Conservation (phyloP, 306 rosid genomes). For the Spatholobus suberectus region DNA sequence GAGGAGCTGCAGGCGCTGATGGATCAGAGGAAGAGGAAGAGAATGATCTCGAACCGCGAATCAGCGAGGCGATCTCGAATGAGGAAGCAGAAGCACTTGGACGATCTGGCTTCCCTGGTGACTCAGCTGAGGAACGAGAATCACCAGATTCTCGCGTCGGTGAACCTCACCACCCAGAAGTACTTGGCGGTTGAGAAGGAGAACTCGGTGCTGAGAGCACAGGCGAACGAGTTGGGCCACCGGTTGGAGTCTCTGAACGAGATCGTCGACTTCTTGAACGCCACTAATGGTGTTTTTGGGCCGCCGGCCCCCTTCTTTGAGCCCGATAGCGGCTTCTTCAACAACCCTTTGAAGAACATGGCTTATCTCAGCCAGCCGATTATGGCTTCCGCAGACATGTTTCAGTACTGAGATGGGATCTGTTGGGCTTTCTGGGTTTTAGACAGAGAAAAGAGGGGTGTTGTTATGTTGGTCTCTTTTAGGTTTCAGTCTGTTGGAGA, state of each 20-base stretch:
- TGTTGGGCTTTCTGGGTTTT: background rate
- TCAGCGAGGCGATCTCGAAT: conserved; percentile 85
- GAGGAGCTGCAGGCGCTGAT: conserved; percentile 59
- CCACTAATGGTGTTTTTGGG: conserved; percentile 44
- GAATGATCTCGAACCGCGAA: conserved; percentile 91
- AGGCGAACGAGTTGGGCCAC: conserved; percentile 64
- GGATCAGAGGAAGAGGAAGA: conserved; percentile 85
- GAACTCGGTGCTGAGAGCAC: conserved; percentile 83
- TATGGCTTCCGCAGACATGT: conserved; percentile 65
- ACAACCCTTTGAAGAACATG: conserved; percentile 54
- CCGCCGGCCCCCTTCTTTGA: conserved; percentile 42
- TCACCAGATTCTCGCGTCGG: conserved; percentile 58
- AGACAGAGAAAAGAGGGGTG: conserved; percentile 1
- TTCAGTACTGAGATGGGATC: conserved; percentile 50
- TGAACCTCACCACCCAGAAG: conserved; percentile 63
- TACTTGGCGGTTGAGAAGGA: conserved; percentile 64
- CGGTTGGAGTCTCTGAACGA: conserved; percentile 69
- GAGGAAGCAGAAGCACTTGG: conserved; percentile 91
- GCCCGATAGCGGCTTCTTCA: conserved; percentile 44
- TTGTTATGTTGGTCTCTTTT: background rate
- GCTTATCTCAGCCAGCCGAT: conserved; percentile 67
- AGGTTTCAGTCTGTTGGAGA: conserved; percentile 12
- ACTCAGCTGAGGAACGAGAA: conserved; percentile 65
- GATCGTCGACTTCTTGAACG: conserved; percentile 55
- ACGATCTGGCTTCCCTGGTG: conserved; percentile 67